These are phyloP conservation scores for Mollisiaceae sp. DNA, from an alignment of 2,329 filamentous ascomycete genomes.

Conservation along the genomic window DNA sequence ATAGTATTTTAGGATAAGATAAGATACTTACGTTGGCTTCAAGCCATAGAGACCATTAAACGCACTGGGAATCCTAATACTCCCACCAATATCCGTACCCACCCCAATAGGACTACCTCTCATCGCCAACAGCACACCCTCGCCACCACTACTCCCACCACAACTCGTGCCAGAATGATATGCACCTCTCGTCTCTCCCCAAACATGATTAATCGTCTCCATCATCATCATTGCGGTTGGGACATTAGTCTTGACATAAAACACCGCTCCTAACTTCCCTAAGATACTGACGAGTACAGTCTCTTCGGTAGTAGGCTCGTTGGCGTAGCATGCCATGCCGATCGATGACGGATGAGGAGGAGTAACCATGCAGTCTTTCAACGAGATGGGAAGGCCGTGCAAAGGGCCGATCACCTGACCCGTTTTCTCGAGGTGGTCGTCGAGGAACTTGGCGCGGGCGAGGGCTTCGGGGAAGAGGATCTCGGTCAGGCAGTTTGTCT, in stretches of 20 bases:
- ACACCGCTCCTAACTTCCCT: constrained; percentile 47
- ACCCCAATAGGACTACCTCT: constrained; percentile 39
- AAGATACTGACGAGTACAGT: constrained; percentile 47
- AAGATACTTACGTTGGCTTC: constrained; percentile 42
- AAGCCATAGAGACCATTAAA: constrained; percentile 47
- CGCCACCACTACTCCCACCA: constrained; percentile 40
- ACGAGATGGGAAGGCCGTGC: constrained; percentile 48
- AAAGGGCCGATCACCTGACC: constrained; percentile 46
- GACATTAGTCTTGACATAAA: constrained; percentile 48
- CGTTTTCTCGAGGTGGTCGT: constrained; percentile 53
- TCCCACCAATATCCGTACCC: constrained; percentile 45
- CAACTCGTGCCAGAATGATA: constrained; percentile 38
- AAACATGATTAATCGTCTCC: constrained; percentile 49
- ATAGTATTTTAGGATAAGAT: neutral
- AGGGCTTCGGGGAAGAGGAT: constrained; percentile 60
- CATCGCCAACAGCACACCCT: constrained; percentile 40
- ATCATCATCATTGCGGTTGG: constrained; percentile 50
- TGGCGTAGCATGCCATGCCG: constrained; percentile 46
- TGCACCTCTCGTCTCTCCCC: constrained; percentile 45
- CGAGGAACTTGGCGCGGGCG: constrained; percentile 55
- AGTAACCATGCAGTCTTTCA: constrained; percentile 48
- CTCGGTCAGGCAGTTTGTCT: constrained; percentile 66
- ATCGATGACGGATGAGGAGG: constrained; percentile 44
- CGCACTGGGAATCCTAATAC: constrained; percentile 46
- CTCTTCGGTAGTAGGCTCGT: constrained; percentile 40